Base-by-base conservation (phyloP, 352 stramenopile genomes). In the Lagenidium sp. region DNA sequence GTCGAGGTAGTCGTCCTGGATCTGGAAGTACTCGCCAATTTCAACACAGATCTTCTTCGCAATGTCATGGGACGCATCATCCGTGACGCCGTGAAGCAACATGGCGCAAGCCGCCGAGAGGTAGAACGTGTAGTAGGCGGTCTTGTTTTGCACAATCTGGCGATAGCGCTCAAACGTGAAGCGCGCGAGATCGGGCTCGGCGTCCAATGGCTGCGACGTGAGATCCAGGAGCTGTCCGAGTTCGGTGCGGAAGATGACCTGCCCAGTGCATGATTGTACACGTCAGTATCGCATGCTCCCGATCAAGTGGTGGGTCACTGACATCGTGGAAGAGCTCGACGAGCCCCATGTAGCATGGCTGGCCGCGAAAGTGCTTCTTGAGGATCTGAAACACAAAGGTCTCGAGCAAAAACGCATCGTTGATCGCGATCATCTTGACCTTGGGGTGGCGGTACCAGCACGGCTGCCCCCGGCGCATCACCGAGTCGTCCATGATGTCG, bases 81-180 rank as follows among this genome's bases (percentile, higher is more conserved):
- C 71, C 11, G 61, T 73, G 29, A 98, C 80, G 20, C 91, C 89
- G 53, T 64, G 74, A 40, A 88, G 57, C 32, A 82, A 58, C 87
- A 98, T 96, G 42, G 88, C 94, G 50, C 90, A 86, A 24, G 91
- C 86, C 49, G 90, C 74, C 23, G 89, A 95, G 23, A 99, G 74
- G 73, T 99, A 99, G 70, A 99, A 99, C 44, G 91, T 98, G 66
- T 99, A 99, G 72, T 98, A 99, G 24, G 94, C 90, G 4, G 97
- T 99, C 75, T 99, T 99, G 79, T 98, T 98, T 19, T 94, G 85
- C 41, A 99, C 97, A 57, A 98, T 99, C 54, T 90, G 63, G 39
- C 62, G 71, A 60, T 93, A 87, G 22, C 96, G 81, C 56, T 98
- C 82, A 11, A 94, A 43, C 19, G 95, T 99, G 61, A 98, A 98